phyloP scores from a whole-genome alignment of 2,329 filamentous ascomycete genomes.

The Verticillium albo-atrum region DNA sequence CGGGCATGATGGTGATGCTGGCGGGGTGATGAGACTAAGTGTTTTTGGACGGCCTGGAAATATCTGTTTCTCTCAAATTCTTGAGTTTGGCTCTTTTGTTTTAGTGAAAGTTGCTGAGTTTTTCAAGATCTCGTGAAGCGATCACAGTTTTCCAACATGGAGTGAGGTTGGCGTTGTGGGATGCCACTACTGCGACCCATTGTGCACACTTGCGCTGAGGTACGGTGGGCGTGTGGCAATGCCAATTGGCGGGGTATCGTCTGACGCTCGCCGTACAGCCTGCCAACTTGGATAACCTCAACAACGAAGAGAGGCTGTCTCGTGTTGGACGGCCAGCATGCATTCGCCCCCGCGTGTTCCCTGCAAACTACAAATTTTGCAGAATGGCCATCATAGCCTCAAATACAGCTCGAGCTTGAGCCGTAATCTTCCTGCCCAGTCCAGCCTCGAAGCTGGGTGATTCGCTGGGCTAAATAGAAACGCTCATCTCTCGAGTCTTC shows the following conservation, averaged over 20 bases:
- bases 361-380: too few relatives aligned
- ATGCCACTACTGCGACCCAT: background rate
- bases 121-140: background rate
- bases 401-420: background rate
- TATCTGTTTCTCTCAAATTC: background rate
- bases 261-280: background rate
- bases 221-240: background rate
- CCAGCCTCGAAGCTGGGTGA: background rate
- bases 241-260: background rate
- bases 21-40: background rate
- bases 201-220: background rate
- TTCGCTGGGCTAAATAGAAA: background rate
- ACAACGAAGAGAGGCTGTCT: background rate
- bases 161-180: background rate
- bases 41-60: background rate
- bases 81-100: background rate
- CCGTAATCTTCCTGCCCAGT: background rate
- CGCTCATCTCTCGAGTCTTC: background rate
- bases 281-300: background rate
- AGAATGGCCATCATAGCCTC: background rate
- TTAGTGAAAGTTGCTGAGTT: background rate
- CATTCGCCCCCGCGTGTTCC: too few relatives aligned
- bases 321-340: too few relatives aligned
- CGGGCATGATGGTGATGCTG: background rate
- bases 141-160: background rate